Conservation (phyloP, 257 asterid genomes). For the Cordia subcordata region DNA sequence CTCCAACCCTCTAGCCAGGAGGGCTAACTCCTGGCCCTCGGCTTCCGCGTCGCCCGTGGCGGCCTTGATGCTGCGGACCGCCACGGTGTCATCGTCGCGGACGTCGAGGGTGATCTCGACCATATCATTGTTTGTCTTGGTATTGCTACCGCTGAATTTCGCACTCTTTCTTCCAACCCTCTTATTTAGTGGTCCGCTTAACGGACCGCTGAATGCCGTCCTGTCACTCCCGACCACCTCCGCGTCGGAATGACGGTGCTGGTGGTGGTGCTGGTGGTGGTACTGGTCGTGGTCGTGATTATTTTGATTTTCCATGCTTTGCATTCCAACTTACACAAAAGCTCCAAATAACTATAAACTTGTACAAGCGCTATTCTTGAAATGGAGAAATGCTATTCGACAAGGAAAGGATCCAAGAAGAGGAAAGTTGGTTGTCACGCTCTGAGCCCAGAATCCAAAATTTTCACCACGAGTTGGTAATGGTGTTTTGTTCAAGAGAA, state of each 20-base stretch:
- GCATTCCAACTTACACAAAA: slow-evolving; percentile 24
- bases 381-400: too few species aligned
- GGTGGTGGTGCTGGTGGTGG: slow-evolving; percentile 13
- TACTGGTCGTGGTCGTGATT: background rate
- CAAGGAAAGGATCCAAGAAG: too few species aligned
- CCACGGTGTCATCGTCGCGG: slow-evolving; percentile 80
- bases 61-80: slow-evolving; percentile 81
- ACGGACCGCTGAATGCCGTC: slow-evolving; percentile 49
- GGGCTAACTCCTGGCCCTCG: slow-evolving; percentile 81
- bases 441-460: too few species aligned
- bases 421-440: too few species aligned
- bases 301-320: slow-evolving; percentile 26
- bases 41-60: slow-evolving; percentile 69
- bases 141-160: slow-evolving; percentile 27
- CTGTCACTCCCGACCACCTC: slow-evolving; percentile 43
- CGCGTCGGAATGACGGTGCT: slow-evolving; percentile 54
- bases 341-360: too few species aligned
- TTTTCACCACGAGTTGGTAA: too few species aligned
- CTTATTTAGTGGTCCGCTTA: slow-evolving; percentile 72
- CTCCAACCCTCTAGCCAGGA: slow-evolving; percentile 67
- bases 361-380: too few species aligned
- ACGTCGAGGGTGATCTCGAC: slow-evolving; percentile 94
- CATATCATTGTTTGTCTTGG: background rate
- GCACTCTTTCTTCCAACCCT: slow-evolving; percentile 63
- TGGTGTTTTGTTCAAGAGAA: too few species aligned